Percentiles rank a stretch among this genome's conserved stretches.
These are phyloP conservation scores for Globisporangium nagaii DNA, from an alignment of 352 stramenopile species.

Conservation along the genomic window DNA sequence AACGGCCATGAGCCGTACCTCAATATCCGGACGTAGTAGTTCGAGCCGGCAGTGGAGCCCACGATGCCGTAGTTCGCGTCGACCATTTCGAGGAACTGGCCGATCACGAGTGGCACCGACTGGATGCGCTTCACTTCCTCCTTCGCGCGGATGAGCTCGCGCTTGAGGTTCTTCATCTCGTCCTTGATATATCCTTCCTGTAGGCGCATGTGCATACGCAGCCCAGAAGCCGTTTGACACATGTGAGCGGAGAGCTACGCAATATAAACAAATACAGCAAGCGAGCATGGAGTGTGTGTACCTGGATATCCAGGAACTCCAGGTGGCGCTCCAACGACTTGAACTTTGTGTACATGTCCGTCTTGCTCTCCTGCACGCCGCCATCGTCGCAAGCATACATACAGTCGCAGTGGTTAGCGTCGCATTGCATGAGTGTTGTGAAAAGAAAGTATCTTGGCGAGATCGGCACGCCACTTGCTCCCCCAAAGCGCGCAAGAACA, in stretches of 20 bases:
- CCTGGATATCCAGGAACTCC: slow-evolving; percentile 83
- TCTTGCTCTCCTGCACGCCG: slow-evolving; percentile 38
- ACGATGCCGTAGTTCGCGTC: slow-evolving; percentile 99
- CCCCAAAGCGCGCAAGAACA: too few relatives aligned
- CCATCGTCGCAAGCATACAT: background rate
- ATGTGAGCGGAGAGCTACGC: too few relatives aligned
- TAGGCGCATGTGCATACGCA: background rate
- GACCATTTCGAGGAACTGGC: slow-evolving; percentile 99
- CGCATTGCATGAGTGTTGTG: background rate
- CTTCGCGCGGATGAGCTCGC: slow-evolving; percentile 98
- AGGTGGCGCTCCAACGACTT: slow-evolving; percentile 77
- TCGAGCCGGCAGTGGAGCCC: slow-evolving; percentile 94
- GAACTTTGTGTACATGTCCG: slow-evolving; percentile 73
- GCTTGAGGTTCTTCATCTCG: slow-evolving; percentile 99
- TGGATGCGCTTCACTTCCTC: slow-evolving; percentile 99
- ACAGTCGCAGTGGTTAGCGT: background rate
- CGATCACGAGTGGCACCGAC: slow-evolving; percentile 99
- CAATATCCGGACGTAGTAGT: slow-evolving; percentile 99
- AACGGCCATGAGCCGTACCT: slow-evolving; percentile 1
- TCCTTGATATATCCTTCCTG: slow-evolving; percentile 99
- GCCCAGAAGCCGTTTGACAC: background rate
- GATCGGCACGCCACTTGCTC: background rate
- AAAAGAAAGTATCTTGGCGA: background rate
- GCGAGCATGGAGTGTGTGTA: slow-evolving; percentile 1
- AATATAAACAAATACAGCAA: background rate